Evolutionary conservation across 345 rosid species (phyloP), one percentile per base, ranked within the genome.

Genomic region (Ceriops tagal): DNA sequence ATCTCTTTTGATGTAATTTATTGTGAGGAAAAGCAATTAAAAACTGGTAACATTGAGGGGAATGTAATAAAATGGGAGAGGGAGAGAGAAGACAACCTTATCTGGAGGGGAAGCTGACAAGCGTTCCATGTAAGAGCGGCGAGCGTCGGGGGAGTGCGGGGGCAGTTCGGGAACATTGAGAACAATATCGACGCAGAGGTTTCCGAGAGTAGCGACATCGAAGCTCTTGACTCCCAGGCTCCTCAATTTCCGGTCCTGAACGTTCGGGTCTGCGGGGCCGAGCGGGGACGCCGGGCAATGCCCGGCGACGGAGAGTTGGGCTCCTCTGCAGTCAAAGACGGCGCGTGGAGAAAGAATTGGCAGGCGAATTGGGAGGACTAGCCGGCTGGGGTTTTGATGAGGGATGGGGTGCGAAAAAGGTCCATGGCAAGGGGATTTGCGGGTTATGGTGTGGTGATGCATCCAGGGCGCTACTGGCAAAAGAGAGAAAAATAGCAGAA

Each of bases 131-230:
- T 83, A 81, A 28, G 89, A 91, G 71, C 73, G 80, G 68, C 93
- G 86, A 58, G 79, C 87, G 3, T 67, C 80, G 6, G 63, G 79
- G 5, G 90, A 75, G 19, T 81, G 81, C 9, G 96, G 96, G 8
- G 99, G 99, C 80, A 95, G 72, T 69, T 85, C 67, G 61, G 87
- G 87, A 80, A 95, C 96, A 64, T 80, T 80, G 76, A 95, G 96
- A 57, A 95, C 92, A 65, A 95, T 84, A 80, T 95, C 99, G 30
- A 95, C 93, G 71, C 98, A 95, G 75, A 92, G 97, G 81, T 90
- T 92, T 24, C 98, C 99, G 2, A 95, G 78, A 18, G 99, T 89
- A 37, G 97, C 83, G 58, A 95, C 88, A 65, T 92, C 97, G 66
- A 85, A 69, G 71, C 52, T 85, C 69, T 84, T 88, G 1, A 71